These are phyloP conservation scores for Gossypium rotundifolium DNA, from an alignment of 345 rosid species.

Conservation along the genomic window DNA sequence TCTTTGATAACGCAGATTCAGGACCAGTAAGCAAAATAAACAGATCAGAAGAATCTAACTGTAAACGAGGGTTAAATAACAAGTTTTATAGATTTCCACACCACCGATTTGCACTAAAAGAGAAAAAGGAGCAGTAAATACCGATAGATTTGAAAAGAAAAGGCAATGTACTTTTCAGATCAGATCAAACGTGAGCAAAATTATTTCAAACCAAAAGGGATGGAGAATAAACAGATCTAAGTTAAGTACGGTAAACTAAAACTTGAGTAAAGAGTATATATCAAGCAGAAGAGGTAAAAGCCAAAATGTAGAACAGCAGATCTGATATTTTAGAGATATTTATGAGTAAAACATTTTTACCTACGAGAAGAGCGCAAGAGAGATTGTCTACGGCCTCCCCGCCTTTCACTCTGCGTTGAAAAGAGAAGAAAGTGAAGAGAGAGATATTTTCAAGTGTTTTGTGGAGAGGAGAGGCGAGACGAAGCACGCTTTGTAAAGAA, in stretches of 20 bases:
- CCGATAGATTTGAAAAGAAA: background rate
- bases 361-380: background rate
- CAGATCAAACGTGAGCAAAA: background rate
- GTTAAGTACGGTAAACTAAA: background rate
- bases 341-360: background rate
- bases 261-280: background rate
- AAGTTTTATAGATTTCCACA: background rate
- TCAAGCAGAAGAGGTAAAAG: background rate
- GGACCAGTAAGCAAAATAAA: background rate
- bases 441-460: background rate
- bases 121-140: background rate
- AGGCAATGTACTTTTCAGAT: too few species aligned
- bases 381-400: slow-evolving; percentile 21
- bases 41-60: background rate
- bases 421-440: slow-evolving; percentile 18
- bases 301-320: slow-evolving; percentile 5
- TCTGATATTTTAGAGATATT: slow-evolving; percentile 9
- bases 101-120: background rate
- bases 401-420: slow-evolving; percentile 29
- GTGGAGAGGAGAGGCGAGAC: slow-evolving; percentile 20
- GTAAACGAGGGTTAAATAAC: background rate
- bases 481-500: slow-evolving; percentile 17
- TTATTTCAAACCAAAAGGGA: background rate
- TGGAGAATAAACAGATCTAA: slow-evolving; percentile 3
- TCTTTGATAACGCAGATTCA: background rate